Evolutionary conservation across 306 rosid species (phyloP).

Genomic region (Ormosia emarginata): DNA sequence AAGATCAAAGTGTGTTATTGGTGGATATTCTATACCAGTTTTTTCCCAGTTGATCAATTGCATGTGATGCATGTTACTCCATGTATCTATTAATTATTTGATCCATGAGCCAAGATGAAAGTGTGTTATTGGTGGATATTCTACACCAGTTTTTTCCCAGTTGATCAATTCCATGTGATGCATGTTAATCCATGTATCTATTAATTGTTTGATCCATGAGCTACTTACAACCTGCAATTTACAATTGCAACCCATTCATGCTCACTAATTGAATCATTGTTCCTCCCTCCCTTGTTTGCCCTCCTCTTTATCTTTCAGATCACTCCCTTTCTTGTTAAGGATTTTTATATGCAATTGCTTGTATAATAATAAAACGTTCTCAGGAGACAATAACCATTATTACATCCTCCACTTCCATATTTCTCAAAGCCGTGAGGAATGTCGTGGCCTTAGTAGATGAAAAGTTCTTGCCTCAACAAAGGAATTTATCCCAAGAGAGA

Average conservation of each 20-base stretch:
- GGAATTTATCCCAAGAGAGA: no score
- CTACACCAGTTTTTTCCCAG: conserved; percentile 32
- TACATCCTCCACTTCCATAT: no score
- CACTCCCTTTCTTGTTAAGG: no score
- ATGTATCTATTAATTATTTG: no score
- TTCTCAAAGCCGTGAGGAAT: no score
- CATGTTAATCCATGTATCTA: not conserved
- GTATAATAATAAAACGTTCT: no score
- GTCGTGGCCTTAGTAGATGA: no score
- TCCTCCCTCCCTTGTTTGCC: not conserved
- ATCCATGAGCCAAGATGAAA: conserved; percentile 38
- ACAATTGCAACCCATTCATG: not conserved
- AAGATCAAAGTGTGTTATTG: conserved; percentile 45
- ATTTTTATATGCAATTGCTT: no score
- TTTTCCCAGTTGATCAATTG: conserved; percentile 11
- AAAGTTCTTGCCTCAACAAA: no score
- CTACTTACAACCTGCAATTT: not conserved
- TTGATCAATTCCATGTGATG: not conserved
- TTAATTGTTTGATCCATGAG: conserved; percentile 17
- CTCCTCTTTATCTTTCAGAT: not conserved
- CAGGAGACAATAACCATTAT: no score
- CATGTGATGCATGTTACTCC: no score
- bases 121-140: conserved; percentile 44
- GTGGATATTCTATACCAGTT: conserved; percentile 34
- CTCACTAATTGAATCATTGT: not conserved